Evolutionary conservation across 148 eudicot genomes (phyloP), one percentile per base, ranked within the genome.

Genomic region (Vaccinium vitisidaea): DNA sequence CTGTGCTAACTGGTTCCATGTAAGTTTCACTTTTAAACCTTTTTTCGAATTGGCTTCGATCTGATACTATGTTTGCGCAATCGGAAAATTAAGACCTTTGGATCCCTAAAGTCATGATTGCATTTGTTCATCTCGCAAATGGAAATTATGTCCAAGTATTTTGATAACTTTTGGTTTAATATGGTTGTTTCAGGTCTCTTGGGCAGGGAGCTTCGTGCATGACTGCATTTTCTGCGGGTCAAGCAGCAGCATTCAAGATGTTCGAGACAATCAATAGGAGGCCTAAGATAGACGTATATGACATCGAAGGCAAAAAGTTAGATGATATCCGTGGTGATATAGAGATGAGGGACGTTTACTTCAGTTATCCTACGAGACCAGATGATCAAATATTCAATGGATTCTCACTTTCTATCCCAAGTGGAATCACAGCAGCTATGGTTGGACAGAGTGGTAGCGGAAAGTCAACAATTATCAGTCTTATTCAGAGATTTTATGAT

Each of bases 371-470:
- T 54, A 89, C 92, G 7, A 86, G 94, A 77, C 90, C 94, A 43
- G 90, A 90, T 83, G 94, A 92, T 83, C 88, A 84, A 63, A 90
- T 92, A 43, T 92, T 92, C 80, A 71, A 85, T 19, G 92, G 92
- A 48, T 89, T 92, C 81, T 90, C 92, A 6, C 85, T 92, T 1
- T 88, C 78, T 61, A 90, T 92, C 81, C 84, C 92, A 13, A 89
- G 91, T 58, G 94, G 94, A 71, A 84, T 82, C 5, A 92, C 94
- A 32, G 90, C 90, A 52, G 92, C 94, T 79, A 80, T 92, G 84
- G 94, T 92, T 54, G 94, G 94, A 30, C 91, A 92, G 79, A 92
- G 94, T 84, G 93, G 93, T 53, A 90, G 94, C 23, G 94, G 94
- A 49, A 92, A 92, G 84, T 92, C 94, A 16, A 92, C 94, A 1